phyloP scores from a whole-genome alignment of 345 rosid genomes.

The Eucalyptus sp. region DNA sequence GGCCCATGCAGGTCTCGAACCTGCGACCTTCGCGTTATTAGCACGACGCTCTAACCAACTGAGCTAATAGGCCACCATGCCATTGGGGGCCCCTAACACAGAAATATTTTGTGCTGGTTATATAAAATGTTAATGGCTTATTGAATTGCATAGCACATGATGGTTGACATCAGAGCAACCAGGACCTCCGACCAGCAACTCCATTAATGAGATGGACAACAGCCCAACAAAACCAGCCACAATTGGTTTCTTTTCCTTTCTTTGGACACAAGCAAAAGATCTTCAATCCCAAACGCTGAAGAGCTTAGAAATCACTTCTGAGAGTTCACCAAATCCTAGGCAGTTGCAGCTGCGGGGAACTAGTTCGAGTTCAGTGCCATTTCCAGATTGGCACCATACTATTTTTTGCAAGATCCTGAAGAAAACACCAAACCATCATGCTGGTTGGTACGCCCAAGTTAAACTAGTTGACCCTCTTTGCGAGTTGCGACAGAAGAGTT shows the following conservation, averaged over 20 bases:
- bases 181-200: background rate
- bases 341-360: background rate
- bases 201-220: background rate
- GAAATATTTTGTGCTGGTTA: background rate
- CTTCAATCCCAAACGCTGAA: background rate
- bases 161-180: background rate
- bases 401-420: background rate
- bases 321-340: background rate
- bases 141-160: background rate
- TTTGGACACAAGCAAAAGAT: background rate
- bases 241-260: background rate
- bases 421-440: background rate
- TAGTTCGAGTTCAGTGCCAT: background rate
- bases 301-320: background rate
- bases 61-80: constrained; percentile 11
- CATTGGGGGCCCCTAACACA: background rate
- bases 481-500: background rate
- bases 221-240: background rate
- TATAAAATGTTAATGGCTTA: background rate
- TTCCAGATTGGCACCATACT: background rate
- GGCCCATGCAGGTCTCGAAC: constrained; percentile 49
- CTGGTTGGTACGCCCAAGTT: background rate
- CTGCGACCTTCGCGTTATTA: constrained; percentile 86
- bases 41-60: constrained; percentile 92
- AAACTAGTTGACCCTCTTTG: background rate